Evolutionary conservation across 1,284 basidiomycete species (phyloP).

Genomic region (Stygiomarasmius scandens): DNA sequence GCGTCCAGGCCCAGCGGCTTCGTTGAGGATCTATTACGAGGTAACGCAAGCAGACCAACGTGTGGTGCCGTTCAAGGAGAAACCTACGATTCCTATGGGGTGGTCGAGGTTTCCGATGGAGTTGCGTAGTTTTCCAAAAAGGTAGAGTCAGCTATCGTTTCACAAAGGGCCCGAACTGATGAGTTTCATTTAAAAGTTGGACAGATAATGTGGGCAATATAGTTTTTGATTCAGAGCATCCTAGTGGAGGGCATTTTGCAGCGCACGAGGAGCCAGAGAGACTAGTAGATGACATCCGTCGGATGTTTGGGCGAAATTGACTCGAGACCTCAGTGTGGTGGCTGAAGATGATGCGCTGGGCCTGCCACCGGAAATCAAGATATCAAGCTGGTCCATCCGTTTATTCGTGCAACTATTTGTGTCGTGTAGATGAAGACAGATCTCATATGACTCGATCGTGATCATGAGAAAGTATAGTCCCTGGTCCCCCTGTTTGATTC

Average conservation of each 20-base stretch:
- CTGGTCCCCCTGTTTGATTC: too few relatives aligned
- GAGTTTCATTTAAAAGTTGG: background rate
- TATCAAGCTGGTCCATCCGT: too few relatives aligned
- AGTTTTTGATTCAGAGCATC: conserved; percentile 8
- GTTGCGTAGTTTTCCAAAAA: conserved; percentile 4
- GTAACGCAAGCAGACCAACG: conserved; percentile 2
- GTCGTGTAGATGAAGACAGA: too few relatives aligned
- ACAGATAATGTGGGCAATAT: conserved; percentile 6
- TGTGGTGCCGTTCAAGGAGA: background rate
- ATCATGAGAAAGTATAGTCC: too few relatives aligned
- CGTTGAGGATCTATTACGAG: conserved; percentile 45
- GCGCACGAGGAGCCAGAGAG: conserved; percentile 12
- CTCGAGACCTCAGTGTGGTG: too few relatives aligned
- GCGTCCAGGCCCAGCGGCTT: conserved; percentile 45
- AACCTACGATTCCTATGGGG: conserved; percentile 15
- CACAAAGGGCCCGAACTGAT: background rate
- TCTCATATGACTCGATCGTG: too few relatives aligned
- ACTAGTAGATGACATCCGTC: conserved; percentile 7
- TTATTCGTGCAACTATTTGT: too few relatives aligned
- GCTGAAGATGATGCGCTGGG: too few relatives aligned
- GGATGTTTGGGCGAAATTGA: conserved; percentile 8
- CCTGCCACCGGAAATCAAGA: too few relatives aligned
- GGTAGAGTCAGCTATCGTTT: background rate
- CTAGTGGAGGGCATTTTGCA: conserved; percentile 13
- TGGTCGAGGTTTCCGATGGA: conserved; percentile 14